Percentiles rank a stretch among this genome's conserved stretches.
Conservation (phyloP, 176 grass and related monocot species). For the Thinopyrum elongatum region DNA sequence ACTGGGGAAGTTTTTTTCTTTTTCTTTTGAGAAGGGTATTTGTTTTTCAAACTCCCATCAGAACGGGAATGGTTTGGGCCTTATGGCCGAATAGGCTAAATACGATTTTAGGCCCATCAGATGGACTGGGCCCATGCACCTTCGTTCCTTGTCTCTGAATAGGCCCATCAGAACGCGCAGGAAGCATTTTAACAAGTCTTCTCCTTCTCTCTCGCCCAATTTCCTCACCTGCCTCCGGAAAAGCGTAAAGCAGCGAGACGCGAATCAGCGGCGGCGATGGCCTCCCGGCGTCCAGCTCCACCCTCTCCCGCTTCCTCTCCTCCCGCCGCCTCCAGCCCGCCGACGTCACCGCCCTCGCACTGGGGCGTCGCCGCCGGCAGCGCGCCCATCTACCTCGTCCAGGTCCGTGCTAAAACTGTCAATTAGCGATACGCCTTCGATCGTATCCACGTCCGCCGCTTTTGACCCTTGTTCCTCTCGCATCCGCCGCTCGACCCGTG, state of each 20-base stretch:
- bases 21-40: too few relatives aligned
- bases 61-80: too few relatives aligned
- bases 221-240: not conserved
- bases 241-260: not conserved
- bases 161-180: not conserved
- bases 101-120: not conserved
- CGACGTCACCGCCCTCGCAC: constrained; percentile 56
- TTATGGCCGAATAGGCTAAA: not conserved
- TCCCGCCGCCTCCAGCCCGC: constrained; percentile 52
- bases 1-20: too few relatives aligned
- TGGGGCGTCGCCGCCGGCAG: constrained; percentile 72
- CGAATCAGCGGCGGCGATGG: constrained; percentile 47
- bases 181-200: not conserved
- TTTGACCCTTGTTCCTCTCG: not conserved
- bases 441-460: not conserved
- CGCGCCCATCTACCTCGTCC: constrained; percentile 74
- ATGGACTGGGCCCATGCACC: not conserved
- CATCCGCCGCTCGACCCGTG: not conserved
- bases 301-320: constrained; percentile 68
- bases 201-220: not conserved
- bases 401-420: constrained; percentile 42
- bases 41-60: too few relatives aligned
- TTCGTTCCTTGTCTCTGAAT: too few relatives aligned
- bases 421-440: not conserved
- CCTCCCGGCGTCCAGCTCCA: constrained; percentile 48